Conservation (phyloP, 768 basidiomycete species). For the Psilocybe sp. region DNA sequence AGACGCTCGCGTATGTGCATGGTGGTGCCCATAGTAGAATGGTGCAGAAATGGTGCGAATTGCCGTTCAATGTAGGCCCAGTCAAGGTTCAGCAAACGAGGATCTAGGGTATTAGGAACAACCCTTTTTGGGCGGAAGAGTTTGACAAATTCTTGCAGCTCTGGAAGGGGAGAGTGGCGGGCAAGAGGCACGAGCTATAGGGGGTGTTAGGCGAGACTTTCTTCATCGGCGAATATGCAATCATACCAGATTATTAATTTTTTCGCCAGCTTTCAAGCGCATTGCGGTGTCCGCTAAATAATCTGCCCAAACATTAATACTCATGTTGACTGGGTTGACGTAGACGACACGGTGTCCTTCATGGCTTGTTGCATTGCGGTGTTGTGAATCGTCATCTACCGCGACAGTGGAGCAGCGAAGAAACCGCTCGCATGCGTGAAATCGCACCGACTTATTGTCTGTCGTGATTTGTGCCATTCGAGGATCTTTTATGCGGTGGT, state of each 20-base stretch:
- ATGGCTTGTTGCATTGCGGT: slow-evolving; percentile 34
- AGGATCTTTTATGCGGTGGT: slow-evolving; percentile 54
- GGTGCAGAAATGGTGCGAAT: slow-evolving; percentile 58
- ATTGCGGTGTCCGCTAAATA: slow-evolving; percentile 38
- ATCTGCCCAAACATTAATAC: slow-evolving; percentile 47
- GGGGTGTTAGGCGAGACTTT: neutral
- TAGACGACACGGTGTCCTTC: slow-evolving; percentile 68
- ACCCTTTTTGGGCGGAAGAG: slow-evolving; percentile 78
- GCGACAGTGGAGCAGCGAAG: slow-evolving; percentile 65
- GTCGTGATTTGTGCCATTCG: slow-evolving; percentile 61
- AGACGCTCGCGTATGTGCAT: slow-evolving; percentile 3
- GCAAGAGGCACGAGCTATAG: slow-evolving; percentile 76
- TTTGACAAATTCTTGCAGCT: slow-evolving; percentile 76
- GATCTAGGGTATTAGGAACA: slow-evolving; percentile 75
- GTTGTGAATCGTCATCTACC: slow-evolving; percentile 32
- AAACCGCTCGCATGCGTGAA: slow-evolving; percentile 92
- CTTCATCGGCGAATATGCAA: neutral
- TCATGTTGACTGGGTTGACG: slow-evolving; percentile 80
- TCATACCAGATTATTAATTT: slow-evolving; percentile 63
- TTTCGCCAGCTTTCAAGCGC: slow-evolving; percentile 37
- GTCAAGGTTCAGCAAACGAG: slow-evolving; percentile 55
- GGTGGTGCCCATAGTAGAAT: neutral
- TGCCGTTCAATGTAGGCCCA: slow-evolving; percentile 70
- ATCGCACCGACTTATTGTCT: slow-evolving; percentile 65
- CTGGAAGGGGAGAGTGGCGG: slow-evolving; percentile 86